These are phyloP conservation scores for Huiozyma sinensis DNA, from an alignment of 805 yeast genomes.

Conservation along the genomic window DNA sequence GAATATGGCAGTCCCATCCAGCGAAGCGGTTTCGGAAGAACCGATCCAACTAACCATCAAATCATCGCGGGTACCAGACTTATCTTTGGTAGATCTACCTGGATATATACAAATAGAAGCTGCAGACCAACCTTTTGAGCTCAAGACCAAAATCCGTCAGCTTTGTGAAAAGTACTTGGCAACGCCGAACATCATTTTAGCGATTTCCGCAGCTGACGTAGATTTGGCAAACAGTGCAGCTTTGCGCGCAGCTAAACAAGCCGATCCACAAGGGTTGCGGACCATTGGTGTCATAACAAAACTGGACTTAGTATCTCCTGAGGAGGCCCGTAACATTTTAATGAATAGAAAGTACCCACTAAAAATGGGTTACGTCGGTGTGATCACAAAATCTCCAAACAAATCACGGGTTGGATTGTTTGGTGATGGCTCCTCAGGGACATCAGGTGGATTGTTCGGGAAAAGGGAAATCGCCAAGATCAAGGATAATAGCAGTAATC, in stretches of 20 bases:
- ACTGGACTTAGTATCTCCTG: constrained; percentile 78
- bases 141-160: constrained; percentile 67
- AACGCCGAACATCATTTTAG: constrained; percentile 87
- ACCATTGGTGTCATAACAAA: constrained; percentile 96
- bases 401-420: constrained; percentile 10
- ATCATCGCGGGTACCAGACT: constrained; percentile 85
- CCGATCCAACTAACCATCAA: constrained; percentile 87
- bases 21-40: constrained; percentile 81
- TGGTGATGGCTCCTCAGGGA: constrained; percentile 3
- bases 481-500: constrained; percentile 43
- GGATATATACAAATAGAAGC: constrained; percentile 97
- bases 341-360: constrained; percentile 79
- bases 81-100: constrained; percentile 89
- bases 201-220: constrained; percentile 96
- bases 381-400: constrained; percentile 72
- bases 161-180: constrained; percentile 80
- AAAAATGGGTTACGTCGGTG: constrained; percentile 96
- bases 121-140: constrained; percentile 83
- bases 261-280: constrained; percentile 91
- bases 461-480: constrained; percentile 12
- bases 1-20: constrained; percentile 82
- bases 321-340: constrained; percentile 54
- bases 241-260: constrained; percentile 72
- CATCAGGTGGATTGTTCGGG: constrained; percentile 8
- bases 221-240: constrained; percentile 96